Percentiles rank a stretch among this genome's conserved stretches.
Evolutionary conservation across 1,284 basidiomycete species (phyloP).

Genomic region (Malassezia obtusa): DNA sequence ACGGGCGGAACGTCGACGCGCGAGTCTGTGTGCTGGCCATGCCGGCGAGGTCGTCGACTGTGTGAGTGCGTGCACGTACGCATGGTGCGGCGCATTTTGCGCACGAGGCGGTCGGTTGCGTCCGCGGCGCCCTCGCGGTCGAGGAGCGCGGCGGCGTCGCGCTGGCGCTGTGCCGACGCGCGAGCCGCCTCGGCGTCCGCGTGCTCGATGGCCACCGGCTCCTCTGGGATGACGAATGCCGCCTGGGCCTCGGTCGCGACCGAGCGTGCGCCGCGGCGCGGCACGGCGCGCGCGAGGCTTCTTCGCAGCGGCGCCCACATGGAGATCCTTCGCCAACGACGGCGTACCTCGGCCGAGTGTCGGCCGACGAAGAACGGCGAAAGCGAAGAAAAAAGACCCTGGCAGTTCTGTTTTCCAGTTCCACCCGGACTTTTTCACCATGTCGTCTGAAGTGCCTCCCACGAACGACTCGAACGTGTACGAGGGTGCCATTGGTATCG

Average conservation of each 20-base stretch:
- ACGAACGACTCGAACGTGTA: constrained; percentile 65
- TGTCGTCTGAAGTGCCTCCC: constrained; percentile 46
- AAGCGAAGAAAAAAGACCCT: not conserved
- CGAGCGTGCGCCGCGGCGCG: not conserved
- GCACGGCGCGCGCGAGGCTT: not conserved
- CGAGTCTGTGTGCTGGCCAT: constrained; percentile 70
- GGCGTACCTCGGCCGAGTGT: constrained; percentile 10
- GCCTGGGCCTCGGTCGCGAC: not conserved
- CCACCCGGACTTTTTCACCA: constrained; percentile 33
- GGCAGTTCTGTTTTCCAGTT: constrained; percentile 13
- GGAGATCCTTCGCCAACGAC: not conserved
- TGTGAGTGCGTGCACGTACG: not conserved
- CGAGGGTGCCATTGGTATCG: constrained; percentile 93
- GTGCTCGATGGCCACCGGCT: constrained; percentile 7
- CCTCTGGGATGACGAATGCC: constrained; percentile 13
- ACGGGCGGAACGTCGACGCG: constrained; percentile 63
- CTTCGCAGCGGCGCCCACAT: not conserved
- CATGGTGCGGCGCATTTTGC: constrained; percentile 26
- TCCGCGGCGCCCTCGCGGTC: constrained; percentile 6
- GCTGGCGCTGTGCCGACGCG: not conserved
- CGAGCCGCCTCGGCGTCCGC: constrained; percentile 7
- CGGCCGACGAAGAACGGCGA: constrained; percentile 17
- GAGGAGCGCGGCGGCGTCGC: not conserved
- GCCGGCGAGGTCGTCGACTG: constrained; percentile 60
- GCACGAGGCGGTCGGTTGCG: constrained; percentile 18